phyloP scores from a whole-genome alignment of 371 early-diverging fungal genomes.

The Mortierella sp. region DNA sequence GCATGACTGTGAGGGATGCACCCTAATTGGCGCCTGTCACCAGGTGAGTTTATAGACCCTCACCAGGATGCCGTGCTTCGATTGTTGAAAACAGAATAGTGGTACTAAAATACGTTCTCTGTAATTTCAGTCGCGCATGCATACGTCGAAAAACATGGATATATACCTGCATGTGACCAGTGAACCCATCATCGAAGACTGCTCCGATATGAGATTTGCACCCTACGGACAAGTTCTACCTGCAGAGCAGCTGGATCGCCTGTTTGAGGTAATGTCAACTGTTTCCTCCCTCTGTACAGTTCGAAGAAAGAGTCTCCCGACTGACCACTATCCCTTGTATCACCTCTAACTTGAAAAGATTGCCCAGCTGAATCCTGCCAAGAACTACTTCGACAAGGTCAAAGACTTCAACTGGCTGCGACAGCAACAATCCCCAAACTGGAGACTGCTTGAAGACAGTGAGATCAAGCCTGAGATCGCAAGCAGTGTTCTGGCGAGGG shows the following conservation, averaged over 20 bases:
- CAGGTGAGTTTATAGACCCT: conserved; percentile 64
- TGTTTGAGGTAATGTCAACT: conserved; percentile 27
- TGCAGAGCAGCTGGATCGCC: conserved; percentile 20
- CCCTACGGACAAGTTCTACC: conserved; percentile 53
- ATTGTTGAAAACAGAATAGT: too few relatives aligned
- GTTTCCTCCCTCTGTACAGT: neutral
- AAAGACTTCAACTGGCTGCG: conserved; percentile 91
- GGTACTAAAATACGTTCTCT: too few relatives aligned
- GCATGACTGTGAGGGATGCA: conserved; percentile 68
- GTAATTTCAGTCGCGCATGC: conserved; percentile 87
- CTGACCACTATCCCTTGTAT: neutral
- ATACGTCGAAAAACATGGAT: conserved; percentile 70
- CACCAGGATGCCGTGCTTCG: too few relatives aligned
- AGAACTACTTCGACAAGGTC: conserved; percentile 67
- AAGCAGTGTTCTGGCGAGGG: conserved; percentile 1
- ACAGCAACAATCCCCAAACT: conserved; percentile 81
- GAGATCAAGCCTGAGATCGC: conserved; percentile 27
- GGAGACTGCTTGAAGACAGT: conserved; percentile 57
- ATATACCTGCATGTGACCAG: conserved; percentile 76
- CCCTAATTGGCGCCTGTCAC: conserved; percentile 75
- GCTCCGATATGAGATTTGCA: conserved; percentile 67
- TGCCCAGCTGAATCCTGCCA: conserved; percentile 38
- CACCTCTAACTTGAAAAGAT: conserved; percentile 10
- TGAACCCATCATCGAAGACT: conserved; percentile 87
- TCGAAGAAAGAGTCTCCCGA: neutral